Conservation (phyloP, 352 stramenopile genomes). For the Globisporangium nunn region DNA sequence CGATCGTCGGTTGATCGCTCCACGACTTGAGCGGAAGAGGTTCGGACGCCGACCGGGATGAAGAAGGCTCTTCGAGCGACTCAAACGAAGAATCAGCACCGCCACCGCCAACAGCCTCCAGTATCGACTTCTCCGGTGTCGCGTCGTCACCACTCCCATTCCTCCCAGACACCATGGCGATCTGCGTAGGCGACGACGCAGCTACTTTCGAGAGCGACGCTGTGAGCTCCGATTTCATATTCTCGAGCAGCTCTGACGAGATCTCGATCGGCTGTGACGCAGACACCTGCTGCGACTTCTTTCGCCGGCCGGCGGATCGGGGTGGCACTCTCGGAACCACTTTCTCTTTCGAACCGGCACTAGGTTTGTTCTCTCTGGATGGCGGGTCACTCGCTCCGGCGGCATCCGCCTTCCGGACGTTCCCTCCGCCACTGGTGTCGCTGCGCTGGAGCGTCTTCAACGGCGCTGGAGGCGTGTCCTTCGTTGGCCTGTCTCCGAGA, state of each 20-base stretch:
- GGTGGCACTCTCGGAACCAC: slow-evolving; percentile 28
- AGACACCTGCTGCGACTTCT: slow-evolving; percentile 30
- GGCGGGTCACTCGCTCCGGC: slow-evolving; percentile 6
- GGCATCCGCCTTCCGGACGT: slow-evolving; percentile 13
- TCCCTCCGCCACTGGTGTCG: slow-evolving; percentile 6
- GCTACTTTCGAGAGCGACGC: slow-evolving; percentile 27
- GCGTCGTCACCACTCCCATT: neutral
- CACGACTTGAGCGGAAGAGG: slow-evolving; percentile 27
- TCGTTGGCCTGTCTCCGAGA: slow-evolving; percentile 35
- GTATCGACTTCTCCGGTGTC: neutral
- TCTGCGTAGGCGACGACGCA: slow-evolving; percentile 5
- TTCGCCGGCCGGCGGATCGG: slow-evolving; percentile 12
- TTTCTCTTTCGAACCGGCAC: slow-evolving; percentile 22
- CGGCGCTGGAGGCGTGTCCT: slow-evolving; percentile 10
- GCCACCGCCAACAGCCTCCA: neutral
- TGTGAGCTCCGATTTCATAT: slow-evolving; percentile 63
- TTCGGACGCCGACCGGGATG: neutral
- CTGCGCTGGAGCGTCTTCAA: slow-evolving; percentile 10
- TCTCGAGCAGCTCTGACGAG: slow-evolving; percentile 48
- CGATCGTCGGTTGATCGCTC: slow-evolving; percentile 41
- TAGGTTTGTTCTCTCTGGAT: neutral
- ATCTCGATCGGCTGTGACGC: slow-evolving; percentile 48
- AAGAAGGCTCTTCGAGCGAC: neutral
- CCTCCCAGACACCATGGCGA: neutral
- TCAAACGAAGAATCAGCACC: neutral